Evolutionary conservation across 371 early-diverging fungal genomes (phyloP), one percentile per base, ranked within the genome.

Genomic region (Mucor ambiguus): DNA sequence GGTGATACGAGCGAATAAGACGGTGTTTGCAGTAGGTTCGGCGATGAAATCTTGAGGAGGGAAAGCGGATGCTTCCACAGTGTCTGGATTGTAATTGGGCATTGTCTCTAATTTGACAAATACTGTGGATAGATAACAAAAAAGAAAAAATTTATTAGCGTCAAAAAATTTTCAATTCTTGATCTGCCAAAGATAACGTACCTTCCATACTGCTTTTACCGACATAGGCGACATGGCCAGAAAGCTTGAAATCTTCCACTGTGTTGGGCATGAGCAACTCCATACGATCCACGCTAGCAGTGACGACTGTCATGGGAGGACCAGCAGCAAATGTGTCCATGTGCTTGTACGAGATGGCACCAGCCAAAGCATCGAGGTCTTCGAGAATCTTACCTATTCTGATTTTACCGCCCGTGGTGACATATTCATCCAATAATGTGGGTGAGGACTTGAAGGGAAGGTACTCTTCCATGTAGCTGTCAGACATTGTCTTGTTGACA

Each of bases 221-320:
- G 11, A 93, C 95, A 70, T 88, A 88, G 22, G 87, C 85, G 29
- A 94, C 93, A 58, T 86, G 84, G 4, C 96, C 96, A 18, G 84
- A 82, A n/a, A 96, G 64, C 7, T 86, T 83, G 41, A 94, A 77
- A 70, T 95, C 93, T 65, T 89, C 83, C 9, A 82, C 70, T 9
- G 85, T 79, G 35, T 92, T 81, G 14, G 79, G 79, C 52, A 82
- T 70, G 41, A 89, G 74, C 56, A 96, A 66, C 35, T 96, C 94
- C 61, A 96, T 93, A 22, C 96, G 81, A 76, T 96, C 96, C 4
- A 96, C 89, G 12, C 92, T 85, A 0, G 96, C 96, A 22, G 92
- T 94, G n/a, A 95, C 95, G 63, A 93, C 89, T 0, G 86, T 86
- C 60, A 89, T 60, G 12, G 89, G 88, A 0, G 84, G 78, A 11